Evolutionary conservation across 2,329 filamentous ascomycete genomes (phyloP), one percentile per base, ranked within the genome.

Genomic region (Drechslerella dactyloides): DNA sequence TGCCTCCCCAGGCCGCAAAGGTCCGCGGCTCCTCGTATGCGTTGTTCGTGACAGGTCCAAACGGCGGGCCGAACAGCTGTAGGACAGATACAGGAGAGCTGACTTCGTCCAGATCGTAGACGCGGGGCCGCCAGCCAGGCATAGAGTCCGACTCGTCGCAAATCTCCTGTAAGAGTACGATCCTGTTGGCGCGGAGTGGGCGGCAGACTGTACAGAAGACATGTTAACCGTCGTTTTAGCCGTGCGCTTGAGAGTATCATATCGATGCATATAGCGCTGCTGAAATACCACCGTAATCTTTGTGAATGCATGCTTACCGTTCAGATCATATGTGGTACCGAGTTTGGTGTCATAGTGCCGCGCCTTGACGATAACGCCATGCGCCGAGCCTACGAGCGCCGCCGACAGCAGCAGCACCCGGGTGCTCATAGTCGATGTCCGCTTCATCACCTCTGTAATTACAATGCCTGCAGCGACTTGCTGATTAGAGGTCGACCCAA

Each of bases 161-260:
- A 2, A n/a, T n/a, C 33, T 70, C 54, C 30, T 70, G 54, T 2
- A 64, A 3, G 4, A 64, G 23, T 6, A 70, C 19, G 8, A 55
- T 30, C 10, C 55, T 54, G 17, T 70, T 70, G 8, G 48, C 46
- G 11, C 27, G n/a, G n/a, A 64, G 17, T 8, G 66, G 66, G n/a
- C 66, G 59, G n/a, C 66, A 70, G 42, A 70, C 66, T 70, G 59
- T 15, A 10, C 37, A 42, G 37, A 37, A 44, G 23, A n/a, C n/a
- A n/a, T n/a, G n/a, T n/a, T n/a, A n/a, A n/a, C n/a, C n/a, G n/a
- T n/a, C n/a, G n/a, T n/a, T n/a, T n/a, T n/a, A n/a, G n/a, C n/a
- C n/a, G n/a, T n/a, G n/a, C n/a, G n/a, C n/a, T n/a, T n/a, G n/a
- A n/a, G n/a, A n/a, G n/a, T n/a, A n/a, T n/a, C n/a, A n/a, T n/a